Percentiles rank a stretch among this genome's conserved stretches.
These are phyloP conservation scores for Aspergillus latus DNA, from an alignment of 2,329 filamentous ascomycete species.

Conservation along the genomic window DNA sequence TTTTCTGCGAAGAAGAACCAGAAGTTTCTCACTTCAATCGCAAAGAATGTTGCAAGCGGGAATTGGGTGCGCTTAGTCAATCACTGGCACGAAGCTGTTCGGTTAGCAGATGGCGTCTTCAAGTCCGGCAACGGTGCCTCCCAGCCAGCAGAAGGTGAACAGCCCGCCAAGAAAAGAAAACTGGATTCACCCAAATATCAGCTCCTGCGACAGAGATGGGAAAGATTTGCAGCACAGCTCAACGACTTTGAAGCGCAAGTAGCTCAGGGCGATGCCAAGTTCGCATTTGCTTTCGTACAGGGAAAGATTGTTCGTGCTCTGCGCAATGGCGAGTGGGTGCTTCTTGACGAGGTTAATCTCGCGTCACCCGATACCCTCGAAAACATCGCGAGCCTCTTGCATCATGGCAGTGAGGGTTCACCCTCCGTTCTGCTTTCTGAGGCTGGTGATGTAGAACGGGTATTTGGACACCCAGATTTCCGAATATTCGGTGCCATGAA, in stretches of 20 bases:
- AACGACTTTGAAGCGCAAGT: slow-evolving; percentile 75
- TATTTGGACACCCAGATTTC: slow-evolving; percentile 87
- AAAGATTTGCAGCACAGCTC: slow-evolving; percentile 71
- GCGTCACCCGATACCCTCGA: slow-evolving; percentile 93
- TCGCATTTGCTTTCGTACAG: slow-evolving; percentile 94
- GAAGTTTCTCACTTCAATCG: slow-evolving; percentile 77
- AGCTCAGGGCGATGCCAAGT: slow-evolving; percentile 70
- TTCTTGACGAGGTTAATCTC: slow-evolving; percentile 96
- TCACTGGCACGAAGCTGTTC: slow-evolving; percentile 84
- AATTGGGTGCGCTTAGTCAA: slow-evolving; percentile 86
- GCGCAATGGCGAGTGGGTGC: slow-evolving; percentile 92
- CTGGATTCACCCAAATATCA: slow-evolving; percentile 54
- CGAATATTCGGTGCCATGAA: slow-evolving; percentile 99
- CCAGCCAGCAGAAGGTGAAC: slow-evolving; percentile 49
- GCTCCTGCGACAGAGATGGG: slow-evolving; percentile 71
- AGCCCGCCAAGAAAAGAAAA: slow-evolving; percentile 71
- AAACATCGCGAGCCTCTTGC: slow-evolving; percentile 83
- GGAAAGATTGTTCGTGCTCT: slow-evolving; percentile 96
- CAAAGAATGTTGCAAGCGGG: slow-evolving; percentile 74
- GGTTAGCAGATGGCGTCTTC: slow-evolving; percentile 76
- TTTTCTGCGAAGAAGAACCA: slow-evolving; percentile 88
- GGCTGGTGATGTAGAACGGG: slow-evolving; percentile 86
- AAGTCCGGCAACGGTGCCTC: slow-evolving; percentile 50
- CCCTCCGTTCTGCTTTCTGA: slow-evolving; percentile 90
- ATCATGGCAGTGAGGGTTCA: slow-evolving; percentile 65